Evolutionary conservation across 495 filamentous ascomycete species (phyloP).

Genomic region (Xylaria flabelliformis): DNA sequence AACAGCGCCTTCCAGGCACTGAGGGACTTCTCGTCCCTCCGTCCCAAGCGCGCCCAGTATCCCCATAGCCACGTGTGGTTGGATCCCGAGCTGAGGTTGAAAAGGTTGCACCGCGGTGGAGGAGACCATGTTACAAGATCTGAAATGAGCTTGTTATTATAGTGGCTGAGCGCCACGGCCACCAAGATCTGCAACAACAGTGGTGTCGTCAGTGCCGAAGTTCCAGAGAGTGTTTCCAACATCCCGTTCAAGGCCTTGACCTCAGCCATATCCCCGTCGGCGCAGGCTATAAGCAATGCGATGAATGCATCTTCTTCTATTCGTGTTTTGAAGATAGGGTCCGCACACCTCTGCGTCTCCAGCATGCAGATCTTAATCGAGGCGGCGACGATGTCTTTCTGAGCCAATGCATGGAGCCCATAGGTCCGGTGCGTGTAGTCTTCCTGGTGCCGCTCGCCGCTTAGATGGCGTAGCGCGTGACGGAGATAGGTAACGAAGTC

Average conservation of each 20-base stretch:
- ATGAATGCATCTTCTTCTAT: not conserved
- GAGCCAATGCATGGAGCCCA: conserved; percentile 1
- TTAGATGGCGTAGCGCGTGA: not conserved
- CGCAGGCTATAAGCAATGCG: conserved; percentile 3
- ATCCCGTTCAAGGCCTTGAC: conserved; percentile 2
- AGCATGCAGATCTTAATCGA: conserved; percentile 21
- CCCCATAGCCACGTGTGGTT: not conserved
- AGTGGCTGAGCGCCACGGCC: conserved; percentile 5
- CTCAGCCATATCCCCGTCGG: not conserved
- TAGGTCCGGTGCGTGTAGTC: not conserved
- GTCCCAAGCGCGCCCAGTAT: not conserved
- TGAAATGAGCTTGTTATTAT: not conserved
- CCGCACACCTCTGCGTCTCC: not conserved
- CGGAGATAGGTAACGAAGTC: conserved; percentile 11
- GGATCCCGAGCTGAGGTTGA: not conserved
- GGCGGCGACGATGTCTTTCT: conserved; percentile 3
- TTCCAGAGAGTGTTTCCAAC: not conserved
- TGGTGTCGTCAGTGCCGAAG: not conserved
- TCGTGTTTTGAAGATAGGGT: not conserved
- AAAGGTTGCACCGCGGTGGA: conserved; percentile 8
- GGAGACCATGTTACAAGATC: conserved; percentile 8
- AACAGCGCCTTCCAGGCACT: not conserved
- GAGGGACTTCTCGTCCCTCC: not conserved
- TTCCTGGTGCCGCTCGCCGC: conserved; percentile 4
- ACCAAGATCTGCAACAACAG: not conserved